phyloP scores from a whole-genome alignment of 768 basidiomycete genomes.

The Rhizopogon sp. region DNA sequence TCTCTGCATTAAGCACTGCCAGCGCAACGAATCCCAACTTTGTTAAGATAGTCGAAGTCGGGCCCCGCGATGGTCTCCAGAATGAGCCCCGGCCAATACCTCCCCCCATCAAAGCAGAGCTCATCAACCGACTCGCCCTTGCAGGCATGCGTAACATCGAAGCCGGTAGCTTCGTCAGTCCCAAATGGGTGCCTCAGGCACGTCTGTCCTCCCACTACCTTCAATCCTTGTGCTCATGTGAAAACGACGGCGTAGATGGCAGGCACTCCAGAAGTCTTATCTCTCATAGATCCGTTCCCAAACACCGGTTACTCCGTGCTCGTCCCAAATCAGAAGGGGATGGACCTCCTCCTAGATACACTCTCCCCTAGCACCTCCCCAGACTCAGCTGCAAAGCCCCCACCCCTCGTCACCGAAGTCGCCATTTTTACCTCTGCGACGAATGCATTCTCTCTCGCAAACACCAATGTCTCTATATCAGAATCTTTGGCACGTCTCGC shows the following conservation, averaged over 20 bases:
- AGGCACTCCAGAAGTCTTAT: conserved; percentile 73
- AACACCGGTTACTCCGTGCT: conserved; percentile 74
- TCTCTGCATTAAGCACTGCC: background rate
- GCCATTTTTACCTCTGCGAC: conserved; percentile 88
- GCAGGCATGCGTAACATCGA: conserved; percentile 74
- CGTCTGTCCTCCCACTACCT: conserved; percentile 10
- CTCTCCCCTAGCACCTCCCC: conserved; percentile 30
- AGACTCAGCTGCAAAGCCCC: conserved; percentile 25
- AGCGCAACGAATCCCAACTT: background rate
- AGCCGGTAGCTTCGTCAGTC: conserved; percentile 87
- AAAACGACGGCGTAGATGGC: conserved; percentile 58
- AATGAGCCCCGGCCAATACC: conserved; percentile 77
- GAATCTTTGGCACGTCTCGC: conserved; percentile 65
- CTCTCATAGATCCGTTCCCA: conserved; percentile 45
- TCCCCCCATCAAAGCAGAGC: conserved; percentile 68
- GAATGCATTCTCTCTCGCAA: conserved; percentile 80
- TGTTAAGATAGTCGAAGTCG: conserved; percentile 75
- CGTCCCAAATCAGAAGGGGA: conserved; percentile 74
- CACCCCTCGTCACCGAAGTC: conserved; percentile 72
- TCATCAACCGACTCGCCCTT: conserved; percentile 67
- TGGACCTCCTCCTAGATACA: conserved; percentile 61
- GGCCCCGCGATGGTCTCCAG: conserved; percentile 88
- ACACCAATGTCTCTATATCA: conserved; percentile 70
- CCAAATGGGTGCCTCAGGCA: conserved; percentile 92
- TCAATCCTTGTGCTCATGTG: background rate